phyloP scores from a whole-genome alignment of 257 asterid species.

The Capsicum rhomboideum region DNA sequence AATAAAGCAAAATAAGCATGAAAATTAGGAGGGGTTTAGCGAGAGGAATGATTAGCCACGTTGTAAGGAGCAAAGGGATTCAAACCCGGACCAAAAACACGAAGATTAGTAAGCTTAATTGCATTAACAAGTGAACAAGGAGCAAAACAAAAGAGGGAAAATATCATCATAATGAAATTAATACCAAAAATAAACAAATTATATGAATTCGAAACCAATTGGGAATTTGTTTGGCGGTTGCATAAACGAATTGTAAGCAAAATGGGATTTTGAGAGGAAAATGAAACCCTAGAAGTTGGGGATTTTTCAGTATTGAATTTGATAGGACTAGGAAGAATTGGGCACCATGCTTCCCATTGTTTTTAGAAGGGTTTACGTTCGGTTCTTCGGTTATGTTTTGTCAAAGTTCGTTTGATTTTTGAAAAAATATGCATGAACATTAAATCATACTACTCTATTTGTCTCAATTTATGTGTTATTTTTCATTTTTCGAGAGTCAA shows the following conservation, averaged over 20 bases:
- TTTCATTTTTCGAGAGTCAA: no score
- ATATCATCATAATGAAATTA: not conserved
- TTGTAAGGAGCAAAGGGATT: slow-evolving; percentile 80
- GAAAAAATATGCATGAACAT: no score
- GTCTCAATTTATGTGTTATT: no score
- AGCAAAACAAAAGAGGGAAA: not conserved
- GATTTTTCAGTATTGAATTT: not conserved
- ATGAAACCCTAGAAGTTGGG: not conserved
- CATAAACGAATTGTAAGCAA: not conserved
- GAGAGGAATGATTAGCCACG: slow-evolving; percentile 77
- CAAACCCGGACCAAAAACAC: slow-evolving; percentile 92
- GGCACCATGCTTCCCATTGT: not conserved
- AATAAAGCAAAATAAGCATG: not conserved
- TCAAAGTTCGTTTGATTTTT: no score
- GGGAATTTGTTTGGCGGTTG: not conserved
- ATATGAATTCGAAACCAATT: not conserved
- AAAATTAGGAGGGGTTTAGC: slow-evolving; percentile 27
- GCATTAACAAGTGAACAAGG: not conserved
- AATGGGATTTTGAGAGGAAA: not conserved
- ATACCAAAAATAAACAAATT: not conserved
- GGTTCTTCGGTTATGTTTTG: no score
- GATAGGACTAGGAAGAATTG: not conserved
- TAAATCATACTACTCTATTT: no score
- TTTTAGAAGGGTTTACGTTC: no score
- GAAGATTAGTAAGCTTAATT: slow-evolving; percentile 42